These are phyloP conservation scores for Hymenoscyphus occultus DNA, from an alignment of 2,329 filamentous ascomycete genomes.

Conservation along the genomic window DNA sequence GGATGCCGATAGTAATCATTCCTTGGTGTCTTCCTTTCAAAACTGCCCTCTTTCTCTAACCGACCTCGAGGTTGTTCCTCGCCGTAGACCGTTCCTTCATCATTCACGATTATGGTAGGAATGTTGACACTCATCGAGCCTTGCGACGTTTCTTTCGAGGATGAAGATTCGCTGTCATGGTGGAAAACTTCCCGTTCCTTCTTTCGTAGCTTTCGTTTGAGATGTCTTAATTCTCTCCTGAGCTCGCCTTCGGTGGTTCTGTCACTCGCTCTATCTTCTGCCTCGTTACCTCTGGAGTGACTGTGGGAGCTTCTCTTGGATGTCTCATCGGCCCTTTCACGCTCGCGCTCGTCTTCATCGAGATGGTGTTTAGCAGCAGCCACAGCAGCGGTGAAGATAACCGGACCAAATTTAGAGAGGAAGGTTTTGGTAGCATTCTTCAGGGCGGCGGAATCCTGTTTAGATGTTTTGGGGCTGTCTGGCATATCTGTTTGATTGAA, in stretches of 20 bases:
- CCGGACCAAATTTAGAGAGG: conserved; percentile 23
- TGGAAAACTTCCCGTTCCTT: conserved; percentile 24
- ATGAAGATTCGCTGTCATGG: conserved; percentile 2
- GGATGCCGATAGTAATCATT: conserved; percentile 11
- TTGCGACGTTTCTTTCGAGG: conserved; percentile 29
- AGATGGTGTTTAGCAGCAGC: conserved; percentile 22
- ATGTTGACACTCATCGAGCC: conserved; percentile 7
- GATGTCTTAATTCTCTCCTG: conserved; percentile 43
- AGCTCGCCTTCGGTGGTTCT: conserved; percentile 9
- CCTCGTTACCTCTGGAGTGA: not conserved
- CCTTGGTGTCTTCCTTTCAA: conserved; percentile 5
- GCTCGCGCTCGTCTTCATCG: conserved; percentile 13
- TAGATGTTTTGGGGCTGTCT: conserved; percentile 5
- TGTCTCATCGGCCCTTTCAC: not conserved
- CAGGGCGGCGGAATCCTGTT: not conserved
- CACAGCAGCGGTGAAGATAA: conserved; percentile 19
- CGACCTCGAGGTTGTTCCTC: not conserved
- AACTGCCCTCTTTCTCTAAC: conserved; percentile 1
- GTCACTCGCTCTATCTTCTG: conserved; percentile 10
- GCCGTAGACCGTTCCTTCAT: not conserved
- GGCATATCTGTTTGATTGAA: not conserved
- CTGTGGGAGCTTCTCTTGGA: not conserved
- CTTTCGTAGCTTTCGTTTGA: conserved; percentile 42
- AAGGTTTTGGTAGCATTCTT: conserved; percentile 13
- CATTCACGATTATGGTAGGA: conserved; percentile 4